A percentile compares a stretch with the other conserved stretches of the same genome.
phyloP scores from a whole-genome alignment of 192 early-diverging fungal genomes.

The Rhizophagus sp. region DNA sequence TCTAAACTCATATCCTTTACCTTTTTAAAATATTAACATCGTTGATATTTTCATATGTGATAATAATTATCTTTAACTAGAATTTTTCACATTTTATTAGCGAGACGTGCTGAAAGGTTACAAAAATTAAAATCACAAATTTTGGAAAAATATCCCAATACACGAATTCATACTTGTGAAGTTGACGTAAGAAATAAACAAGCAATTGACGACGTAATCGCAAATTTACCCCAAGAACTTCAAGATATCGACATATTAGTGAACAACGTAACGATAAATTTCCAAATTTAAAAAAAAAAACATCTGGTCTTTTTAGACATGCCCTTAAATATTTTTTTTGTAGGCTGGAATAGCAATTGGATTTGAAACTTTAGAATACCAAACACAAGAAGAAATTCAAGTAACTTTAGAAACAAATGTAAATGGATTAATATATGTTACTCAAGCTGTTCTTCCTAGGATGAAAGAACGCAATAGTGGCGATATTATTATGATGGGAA shows the following conservation, averaged over 20 bases:
- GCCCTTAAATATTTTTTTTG: not conserved
- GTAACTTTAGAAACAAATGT: conserved; percentile 90
- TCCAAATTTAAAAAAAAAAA: not conserved
- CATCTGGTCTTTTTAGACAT: not conserved
- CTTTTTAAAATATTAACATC: not conserved
- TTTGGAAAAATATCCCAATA: conserved; percentile 35
- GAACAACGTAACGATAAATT: conserved; percentile 69
- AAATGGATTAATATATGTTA: conserved; percentile 82
- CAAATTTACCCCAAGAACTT: conserved; percentile 54
- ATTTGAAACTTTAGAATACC: conserved; percentile 62
- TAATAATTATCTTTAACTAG: not conserved
- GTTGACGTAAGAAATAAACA: conserved; percentile 66
- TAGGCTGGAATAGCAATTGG: conserved; percentile 68
- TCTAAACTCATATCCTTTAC: conserved; percentile 47
- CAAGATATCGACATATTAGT: conserved; percentile 77
- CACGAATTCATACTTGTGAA: conserved; percentile 52
- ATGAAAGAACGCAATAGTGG: conserved; percentile 74
- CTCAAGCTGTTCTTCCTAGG: conserved; percentile 73
- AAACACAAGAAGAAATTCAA: conserved; percentile 65
- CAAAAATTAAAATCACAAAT: conserved; percentile 53
- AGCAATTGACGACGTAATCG: conserved; percentile 47
- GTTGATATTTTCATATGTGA: not conserved
- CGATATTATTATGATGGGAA: conserved; percentile 85
- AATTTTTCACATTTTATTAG: conserved; percentile 49
- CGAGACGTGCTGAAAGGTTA: conserved; percentile 62